Evolutionary conservation across 2,329 filamentous ascomycete species (phyloP).

Genomic region (Pyricularia grisea): DNA sequence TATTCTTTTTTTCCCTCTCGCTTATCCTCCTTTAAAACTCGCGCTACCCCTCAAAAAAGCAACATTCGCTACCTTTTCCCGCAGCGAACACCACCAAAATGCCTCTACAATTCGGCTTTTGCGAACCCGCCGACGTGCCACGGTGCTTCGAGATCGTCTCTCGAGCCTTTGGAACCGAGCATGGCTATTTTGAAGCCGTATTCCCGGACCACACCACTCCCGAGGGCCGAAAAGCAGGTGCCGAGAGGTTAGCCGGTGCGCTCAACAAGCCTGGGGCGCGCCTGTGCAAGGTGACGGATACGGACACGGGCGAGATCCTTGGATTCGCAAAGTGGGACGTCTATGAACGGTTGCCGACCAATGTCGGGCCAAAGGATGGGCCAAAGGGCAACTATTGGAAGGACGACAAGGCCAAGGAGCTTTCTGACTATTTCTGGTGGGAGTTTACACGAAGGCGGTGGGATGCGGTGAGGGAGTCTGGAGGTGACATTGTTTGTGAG

Average conservation of each 20-base stretch:
- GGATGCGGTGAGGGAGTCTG: background rate
- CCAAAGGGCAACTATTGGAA: background rate
- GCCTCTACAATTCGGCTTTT: background rate
- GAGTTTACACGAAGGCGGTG: slow-evolving; percentile 2
- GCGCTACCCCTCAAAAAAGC: too few relatives aligned
- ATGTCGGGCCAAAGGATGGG: background rate
- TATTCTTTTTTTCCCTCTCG: too few relatives aligned
- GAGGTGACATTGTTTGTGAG: slow-evolving; percentile 1
- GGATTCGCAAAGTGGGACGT: slow-evolving; percentile 3
- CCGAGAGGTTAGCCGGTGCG: background rate
- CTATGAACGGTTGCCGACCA: background rate
- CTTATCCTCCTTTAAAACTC: background rate
- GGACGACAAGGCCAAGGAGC: background rate
- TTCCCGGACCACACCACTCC: background rate
- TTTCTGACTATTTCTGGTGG: slow-evolving; percentile 1
- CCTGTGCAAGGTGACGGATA: background rate
- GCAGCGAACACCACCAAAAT: background rate
- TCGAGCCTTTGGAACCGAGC: background rate
- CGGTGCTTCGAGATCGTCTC: slow-evolving; percentile 3
- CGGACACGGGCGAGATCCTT: background rate
- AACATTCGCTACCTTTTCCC: too few relatives aligned
- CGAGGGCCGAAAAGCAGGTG: background rate
- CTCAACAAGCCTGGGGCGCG: background rate
- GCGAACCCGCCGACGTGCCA: background rate
- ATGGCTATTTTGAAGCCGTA: background rate